Percentiles rank a stretch among this genome's conserved stretches.
These are phyloP conservation scores for Reutealis trisperma DNA, from an alignment of 345 rosid genomes.

Conservation along the genomic window DNA sequence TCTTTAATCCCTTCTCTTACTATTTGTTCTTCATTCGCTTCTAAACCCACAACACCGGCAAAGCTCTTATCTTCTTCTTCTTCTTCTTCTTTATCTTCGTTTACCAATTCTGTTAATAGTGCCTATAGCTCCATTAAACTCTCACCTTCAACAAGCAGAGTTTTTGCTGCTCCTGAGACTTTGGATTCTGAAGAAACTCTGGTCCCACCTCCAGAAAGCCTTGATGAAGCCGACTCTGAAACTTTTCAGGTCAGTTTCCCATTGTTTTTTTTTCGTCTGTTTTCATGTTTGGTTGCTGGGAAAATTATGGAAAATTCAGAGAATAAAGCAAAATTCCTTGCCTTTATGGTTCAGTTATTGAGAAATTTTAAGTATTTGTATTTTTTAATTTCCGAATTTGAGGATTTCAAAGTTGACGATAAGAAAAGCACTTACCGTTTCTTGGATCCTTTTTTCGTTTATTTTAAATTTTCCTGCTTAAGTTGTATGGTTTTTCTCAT, in stretches of 20 bases:
- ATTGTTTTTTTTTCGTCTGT: conserved; percentile 1
- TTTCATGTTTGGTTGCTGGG: conserved; percentile 11
- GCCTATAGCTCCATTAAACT: conserved; percentile 38
- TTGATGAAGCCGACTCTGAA: conserved; percentile 47
- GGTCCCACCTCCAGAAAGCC: conserved; percentile 21
- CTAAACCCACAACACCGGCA: conserved; percentile 31
- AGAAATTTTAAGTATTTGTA: neutral
- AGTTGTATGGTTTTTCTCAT: neutral
- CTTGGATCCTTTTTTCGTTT: neutral
- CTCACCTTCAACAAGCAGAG: conserved; percentile 40
- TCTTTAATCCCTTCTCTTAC: conserved; percentile 56
- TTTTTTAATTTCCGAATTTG: neutral
- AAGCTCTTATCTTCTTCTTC: conserved; percentile 38
- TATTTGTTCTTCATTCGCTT: conserved; percentile 36
- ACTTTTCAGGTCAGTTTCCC: conserved; percentile 41
- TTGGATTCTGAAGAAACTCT: conserved; percentile 39
- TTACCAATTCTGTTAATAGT: conserved; percentile 21
- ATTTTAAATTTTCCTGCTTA: neutral
- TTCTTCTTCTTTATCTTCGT: conserved; percentile 36
- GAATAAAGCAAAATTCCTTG: neutral
- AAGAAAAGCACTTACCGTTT: neutral
- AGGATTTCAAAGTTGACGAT: neutral
- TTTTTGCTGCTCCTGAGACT: conserved; percentile 66
- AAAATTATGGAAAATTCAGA: neutral
- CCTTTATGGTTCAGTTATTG: neutral